phyloP scores from a whole-genome alignment of 345 rosid species.

The Gossypium thurberi region DNA sequence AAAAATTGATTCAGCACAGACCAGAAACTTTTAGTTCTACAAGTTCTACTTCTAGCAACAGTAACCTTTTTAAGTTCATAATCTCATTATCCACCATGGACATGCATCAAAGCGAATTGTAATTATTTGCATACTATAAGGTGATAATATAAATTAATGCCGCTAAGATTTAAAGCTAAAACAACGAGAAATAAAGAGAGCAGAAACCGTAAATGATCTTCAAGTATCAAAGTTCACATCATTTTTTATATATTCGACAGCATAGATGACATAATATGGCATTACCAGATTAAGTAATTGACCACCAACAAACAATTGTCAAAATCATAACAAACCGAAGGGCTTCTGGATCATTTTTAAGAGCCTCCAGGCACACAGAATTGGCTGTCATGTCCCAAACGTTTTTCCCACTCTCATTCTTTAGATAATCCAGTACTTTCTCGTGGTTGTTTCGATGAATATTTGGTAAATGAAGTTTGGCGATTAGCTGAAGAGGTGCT shows the following conservation, averaged over 20 bases:
- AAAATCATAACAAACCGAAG: constrained; percentile 42
- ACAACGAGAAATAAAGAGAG: background rate
- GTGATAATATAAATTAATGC: too few relatives aligned
- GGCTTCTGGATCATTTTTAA: constrained; percentile 72
- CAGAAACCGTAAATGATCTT: background rate
- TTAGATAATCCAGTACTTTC: constrained; percentile 17
- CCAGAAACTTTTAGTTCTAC: background rate
- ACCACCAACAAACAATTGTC: background rate
- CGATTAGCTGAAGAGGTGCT: constrained; percentile 29
- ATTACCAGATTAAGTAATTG: background rate
- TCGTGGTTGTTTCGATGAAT: constrained; percentile 24
- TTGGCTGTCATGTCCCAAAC: constrained; percentile 24
- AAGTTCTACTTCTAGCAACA: too few relatives aligned
- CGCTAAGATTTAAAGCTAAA: background rate
- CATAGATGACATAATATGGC: background rate
- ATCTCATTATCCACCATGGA: too few relatives aligned
- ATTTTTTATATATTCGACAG: background rate
- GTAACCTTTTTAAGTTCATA: too few relatives aligned
- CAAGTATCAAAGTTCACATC: too few relatives aligned
- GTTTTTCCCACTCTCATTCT: constrained; percentile 13
- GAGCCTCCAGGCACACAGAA: constrained; percentile 50
- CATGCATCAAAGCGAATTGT: too few relatives aligned
- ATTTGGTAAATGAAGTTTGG: constrained; percentile 23
- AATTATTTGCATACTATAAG: background rate
- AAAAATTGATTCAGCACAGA: background rate